Percentiles rank a stretch among this genome's conserved stretches.
phyloP scores from a whole-genome alignment of 164 flowering plant genomes.

The Warburgia ugandensis region DNA sequence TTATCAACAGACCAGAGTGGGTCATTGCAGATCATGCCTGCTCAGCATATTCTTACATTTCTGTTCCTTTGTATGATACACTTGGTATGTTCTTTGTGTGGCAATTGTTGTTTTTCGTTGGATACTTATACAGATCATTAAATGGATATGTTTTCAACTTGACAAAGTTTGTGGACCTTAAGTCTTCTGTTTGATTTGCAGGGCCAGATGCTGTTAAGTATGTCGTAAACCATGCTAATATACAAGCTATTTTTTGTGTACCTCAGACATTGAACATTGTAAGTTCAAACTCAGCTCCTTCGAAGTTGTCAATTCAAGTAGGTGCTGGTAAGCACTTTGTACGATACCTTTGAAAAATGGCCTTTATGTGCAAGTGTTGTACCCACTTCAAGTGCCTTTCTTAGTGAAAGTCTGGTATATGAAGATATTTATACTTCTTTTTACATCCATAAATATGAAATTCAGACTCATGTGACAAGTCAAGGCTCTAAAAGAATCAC shows the following conservation, averaged over 20 bases:
- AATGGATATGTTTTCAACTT: neutral
- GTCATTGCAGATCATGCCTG: constrained; percentile 95
- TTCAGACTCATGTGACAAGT: too few species aligned
- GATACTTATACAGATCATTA: constrained; percentile 2
- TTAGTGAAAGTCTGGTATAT: too few species aligned
- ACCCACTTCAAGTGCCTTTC: too few species aligned
- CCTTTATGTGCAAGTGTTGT: too few species aligned
- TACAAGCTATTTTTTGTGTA: constrained; percentile 80
- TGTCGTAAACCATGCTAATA: constrained; percentile 67
- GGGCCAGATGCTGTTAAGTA: constrained; percentile 93
- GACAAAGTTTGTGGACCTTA: neutral
- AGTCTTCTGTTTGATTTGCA: constrained; percentile 21
- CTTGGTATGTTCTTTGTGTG: constrained; percentile 49
- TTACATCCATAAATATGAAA: too few species aligned
- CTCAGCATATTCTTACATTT: constrained; percentile 84
- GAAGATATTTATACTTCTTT: too few species aligned
- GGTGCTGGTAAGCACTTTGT: too few species aligned
- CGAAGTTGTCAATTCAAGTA: neutral
- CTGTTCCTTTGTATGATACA: constrained; percentile 97
- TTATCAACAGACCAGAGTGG: constrained; percentile 98
- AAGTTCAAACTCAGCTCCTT: constrained; percentile 22
- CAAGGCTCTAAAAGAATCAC: too few species aligned
- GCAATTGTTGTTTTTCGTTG: too few species aligned
- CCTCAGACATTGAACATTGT: constrained; percentile 65
- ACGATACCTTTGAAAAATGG: too few species aligned